Conservation (phyloP, 176 grass and related monocot genomes). For the Saccharum officinarum region DNA sequence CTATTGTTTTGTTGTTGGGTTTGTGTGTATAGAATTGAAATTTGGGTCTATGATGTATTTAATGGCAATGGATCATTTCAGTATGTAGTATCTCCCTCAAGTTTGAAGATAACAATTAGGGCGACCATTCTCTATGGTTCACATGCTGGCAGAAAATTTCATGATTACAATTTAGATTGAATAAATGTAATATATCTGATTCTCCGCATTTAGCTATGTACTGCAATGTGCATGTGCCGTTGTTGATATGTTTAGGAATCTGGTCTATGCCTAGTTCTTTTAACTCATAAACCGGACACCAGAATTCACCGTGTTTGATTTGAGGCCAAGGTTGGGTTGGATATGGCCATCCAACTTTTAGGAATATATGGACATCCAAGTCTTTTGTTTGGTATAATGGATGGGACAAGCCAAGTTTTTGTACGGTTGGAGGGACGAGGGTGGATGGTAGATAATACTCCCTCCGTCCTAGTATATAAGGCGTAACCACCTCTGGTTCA, state of each 20-base stretch:
- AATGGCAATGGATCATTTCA: background rate
- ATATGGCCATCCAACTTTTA: background rate
- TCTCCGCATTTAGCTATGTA: background rate
- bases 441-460: background rate
- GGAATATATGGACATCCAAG: background rate
- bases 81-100: background rate
- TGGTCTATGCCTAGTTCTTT: background rate
- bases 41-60: background rate
- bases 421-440: background rate
- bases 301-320: background rate
- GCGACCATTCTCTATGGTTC: background rate
- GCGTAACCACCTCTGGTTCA: too few species aligned
- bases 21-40: background rate
- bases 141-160: background rate
- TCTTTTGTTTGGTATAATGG: background rate
- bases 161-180: background rate
- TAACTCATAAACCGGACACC: background rate
- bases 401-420: background rate
- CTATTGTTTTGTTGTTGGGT: background rate
- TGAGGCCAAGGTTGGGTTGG: background rate
- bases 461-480: too few species aligned
- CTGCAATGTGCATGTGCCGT: background rate
- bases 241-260: background rate
- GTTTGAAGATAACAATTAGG: background rate
- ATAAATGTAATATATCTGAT: background rate